Evolutionary conservation across 345 rosid species (phyloP), one percentile per base, ranked within the genome.

Genomic region (Ceriops tagal): DNA sequence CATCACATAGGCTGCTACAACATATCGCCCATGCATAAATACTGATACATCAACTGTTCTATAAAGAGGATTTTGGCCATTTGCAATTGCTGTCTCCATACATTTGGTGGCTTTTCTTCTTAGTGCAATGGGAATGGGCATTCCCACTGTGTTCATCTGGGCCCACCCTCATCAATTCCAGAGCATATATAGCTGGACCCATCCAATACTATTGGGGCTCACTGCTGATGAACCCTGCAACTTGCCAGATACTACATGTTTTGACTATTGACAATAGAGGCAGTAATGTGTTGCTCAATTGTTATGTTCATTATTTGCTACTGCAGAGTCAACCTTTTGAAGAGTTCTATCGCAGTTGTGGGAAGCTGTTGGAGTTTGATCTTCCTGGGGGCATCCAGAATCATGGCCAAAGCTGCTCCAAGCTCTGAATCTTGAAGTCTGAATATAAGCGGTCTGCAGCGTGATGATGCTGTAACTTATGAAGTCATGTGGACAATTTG

Each of bases 361-460:
- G 92, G 73, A 92, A 86, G 83, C 65, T 95, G 75, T 61, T 91
- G 71, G 99, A 87, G 80, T 95, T 95, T 61, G 84, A 92, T 65
- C 93, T 95, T 65, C 99, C 99, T 0, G 99, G 99, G 39, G 98
- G 99, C 71, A 92, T 95, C 77, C 96, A 8, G 92, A 95, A 78
- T 92, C 99, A 1, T 92, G 99, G 99, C 92, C 96, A 21, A 90
- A 80, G 82, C 84, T 95, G 72, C 99, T 95, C 76, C 83, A 73
- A 70, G 99, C 97, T 59, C 81, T 95, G 78, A 84, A 92, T 73
- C 83, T 95, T 57, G 96, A 85, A 70, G 81, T 86, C 66, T 83
- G 82, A 82, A 20, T 77, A 84, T 59, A 83, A 88, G 74, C 73
- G 70, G 64, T 88, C 92, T 21, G 97, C 85, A 49, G 83, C 86